A percentile compares a stretch with the other conserved stretches of the same genome.
phyloP scores from a whole-genome alignment of 2,329 filamentous ascomycete species.

The Hypoxylon sp. region DNA sequence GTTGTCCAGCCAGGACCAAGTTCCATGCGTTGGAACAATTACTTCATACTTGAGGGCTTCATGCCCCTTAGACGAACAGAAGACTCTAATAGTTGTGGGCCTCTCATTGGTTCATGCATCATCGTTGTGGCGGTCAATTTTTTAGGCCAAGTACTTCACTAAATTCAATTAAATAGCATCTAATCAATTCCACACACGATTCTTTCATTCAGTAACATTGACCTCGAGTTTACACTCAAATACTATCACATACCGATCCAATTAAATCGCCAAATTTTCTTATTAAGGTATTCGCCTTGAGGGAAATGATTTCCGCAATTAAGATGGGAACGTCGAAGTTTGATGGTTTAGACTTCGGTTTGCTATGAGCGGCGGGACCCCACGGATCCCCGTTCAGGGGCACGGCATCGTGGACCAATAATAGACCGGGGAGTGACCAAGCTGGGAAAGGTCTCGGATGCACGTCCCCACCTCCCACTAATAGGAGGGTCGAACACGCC shows the following conservation, averaged over 20 bases:
- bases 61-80: too few species aligned
- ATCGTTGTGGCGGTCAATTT: too few species aligned
- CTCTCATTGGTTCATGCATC: too few species aligned
- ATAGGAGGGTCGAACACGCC: slow-evolving; percentile 5
- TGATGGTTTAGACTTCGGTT: too few species aligned
- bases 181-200: neutral
- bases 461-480: slow-evolving; percentile 9
- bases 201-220: neutral
- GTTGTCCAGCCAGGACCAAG: too few species aligned
- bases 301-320: too few species aligned
- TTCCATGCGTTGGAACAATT: too few species aligned
- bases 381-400: neutral
- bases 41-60: too few species aligned
- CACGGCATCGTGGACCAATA: slow-evolving; percentile 25
- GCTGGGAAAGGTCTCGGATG: slow-evolving; percentile 29
- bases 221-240: neutral
- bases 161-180: neutral
- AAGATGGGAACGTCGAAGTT: too few species aligned
- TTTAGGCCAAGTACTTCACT: too few species aligned
- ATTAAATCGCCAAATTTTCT: neutral
- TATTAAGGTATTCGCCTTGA: too few species aligned
- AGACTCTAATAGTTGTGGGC: too few species aligned
- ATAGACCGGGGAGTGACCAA: slow-evolving; percentile 19
- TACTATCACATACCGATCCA: neutral
- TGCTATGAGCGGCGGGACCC: neutral